Percentiles rank a stretch among this genome's conserved stretches.
Conservation (phyloP, 108 stramenopile genomes). For the Skeletonema grethae region DNA sequence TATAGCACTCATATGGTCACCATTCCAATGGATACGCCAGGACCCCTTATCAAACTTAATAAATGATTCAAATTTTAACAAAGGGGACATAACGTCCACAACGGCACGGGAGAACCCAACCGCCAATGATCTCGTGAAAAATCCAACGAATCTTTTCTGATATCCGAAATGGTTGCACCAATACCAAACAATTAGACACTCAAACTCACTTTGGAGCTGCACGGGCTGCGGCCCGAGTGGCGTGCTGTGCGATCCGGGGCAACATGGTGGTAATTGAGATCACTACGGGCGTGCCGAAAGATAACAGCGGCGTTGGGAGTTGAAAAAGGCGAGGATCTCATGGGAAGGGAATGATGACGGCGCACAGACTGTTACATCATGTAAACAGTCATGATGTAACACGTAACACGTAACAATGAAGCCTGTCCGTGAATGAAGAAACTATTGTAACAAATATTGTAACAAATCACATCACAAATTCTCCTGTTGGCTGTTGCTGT, state of each 20-base stretch:
- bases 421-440: no score
- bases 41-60: background rate
- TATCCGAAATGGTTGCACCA: no score
- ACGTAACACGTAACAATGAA: no score
- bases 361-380: no score
- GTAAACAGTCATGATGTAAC: no score
- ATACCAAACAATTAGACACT: no score
- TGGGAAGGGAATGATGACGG: background rate
- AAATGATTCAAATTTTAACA: background rate
- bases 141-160: no score
- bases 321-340: background rate
- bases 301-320: background rate
- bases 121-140: background rate
- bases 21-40: background rate
- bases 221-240: conserved; percentile 44
- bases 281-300: background rate
- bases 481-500: no score
- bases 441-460: no score
- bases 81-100: no score
- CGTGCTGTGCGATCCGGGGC: conserved; percentile 27
- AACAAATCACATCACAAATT: no score
- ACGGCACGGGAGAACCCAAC: background rate
- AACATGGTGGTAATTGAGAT: conserved; percentile 1
- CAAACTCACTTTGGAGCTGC: conserved; percentile 37
- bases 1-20: background rate